Evolutionary conservation across 2,329 filamentous ascomycete genomes (phyloP), one percentile per base, ranked within the genome.

Genomic region (Trichothecium roseum): DNA sequence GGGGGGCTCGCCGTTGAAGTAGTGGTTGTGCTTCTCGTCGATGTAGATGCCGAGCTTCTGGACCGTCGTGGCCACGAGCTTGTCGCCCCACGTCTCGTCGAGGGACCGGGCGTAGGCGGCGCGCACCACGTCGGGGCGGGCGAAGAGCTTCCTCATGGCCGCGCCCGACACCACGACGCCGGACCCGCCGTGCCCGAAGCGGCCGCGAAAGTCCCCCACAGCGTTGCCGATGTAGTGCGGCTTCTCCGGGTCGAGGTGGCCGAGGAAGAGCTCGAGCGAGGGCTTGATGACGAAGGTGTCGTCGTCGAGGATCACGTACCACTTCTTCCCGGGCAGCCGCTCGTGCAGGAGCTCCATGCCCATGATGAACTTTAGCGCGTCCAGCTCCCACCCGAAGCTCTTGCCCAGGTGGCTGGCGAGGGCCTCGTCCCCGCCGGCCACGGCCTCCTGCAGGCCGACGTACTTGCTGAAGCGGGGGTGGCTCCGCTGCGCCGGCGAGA

Each of bases 261-360:
- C 57, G 12, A 75, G 55, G 10, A 75, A 51, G 2, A 64, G 50
- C 29, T 56, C 53, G 18, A 75, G 50, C 10, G 70, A 69, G 3
- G 63, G 57, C 35, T 61, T 61, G 30, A 74, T 57, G 30, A 75
- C 48, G 46, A 66, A 75, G 1, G 69, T 75, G 47, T 76, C 71
- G 49, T 75, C 72, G 50, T 75, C 71, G 12, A 72, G 51, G 42
- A 75, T 64, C 41, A 74, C 50, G 45, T 74, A 75, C 72, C 72
- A 75, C 47, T 72, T 71, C 55, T 74, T 75, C 40, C 58, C 50
- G 1, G 70, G 71, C 47, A 73, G 56, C 13, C 53, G 57, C 28
- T 57, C 51, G 55, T 66, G 72, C 15, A 66, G 57, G 40, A 69
- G 60, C 43, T 74, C 67, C 43, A 76, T 63, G 30, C 68, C 66